phyloP scores from a whole-genome alignment of 768 basidiomycete species.

The Neoboletus magnificus region DNA sequence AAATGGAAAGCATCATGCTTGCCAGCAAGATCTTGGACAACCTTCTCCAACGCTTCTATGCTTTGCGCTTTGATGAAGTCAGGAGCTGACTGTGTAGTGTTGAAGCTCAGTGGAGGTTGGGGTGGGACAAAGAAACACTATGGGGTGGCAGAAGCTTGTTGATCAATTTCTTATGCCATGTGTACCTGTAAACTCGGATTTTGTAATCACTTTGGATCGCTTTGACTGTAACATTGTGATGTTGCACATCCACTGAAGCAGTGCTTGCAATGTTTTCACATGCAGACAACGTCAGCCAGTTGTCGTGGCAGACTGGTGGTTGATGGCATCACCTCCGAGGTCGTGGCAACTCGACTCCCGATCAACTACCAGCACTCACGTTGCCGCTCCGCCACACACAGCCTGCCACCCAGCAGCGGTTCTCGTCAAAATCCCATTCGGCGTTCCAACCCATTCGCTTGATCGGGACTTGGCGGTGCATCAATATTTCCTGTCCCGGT shows the following conservation, averaged over 20 bases:
- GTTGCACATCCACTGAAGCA: too few relatives aligned
- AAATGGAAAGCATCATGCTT: conserved; percentile 9
- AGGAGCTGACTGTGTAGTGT: background rate
- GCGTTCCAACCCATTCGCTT: background rate
- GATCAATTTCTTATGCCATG: background rate
- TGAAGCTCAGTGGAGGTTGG: too few relatives aligned
- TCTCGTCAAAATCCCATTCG: background rate
- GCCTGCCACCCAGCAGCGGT: background rate
- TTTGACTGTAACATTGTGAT: background rate
- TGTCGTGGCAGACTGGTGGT: background rate
- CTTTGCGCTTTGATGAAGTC: background rate
- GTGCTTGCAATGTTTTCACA: background rate
- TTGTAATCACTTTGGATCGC: background rate
- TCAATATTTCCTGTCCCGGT: background rate
- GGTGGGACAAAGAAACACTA: background rate
- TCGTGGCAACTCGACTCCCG: background rate
- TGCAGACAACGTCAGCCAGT: too few relatives aligned
- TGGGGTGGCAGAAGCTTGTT: background rate
- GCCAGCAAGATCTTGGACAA: conserved; percentile 17
- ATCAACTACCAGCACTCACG: background rate
- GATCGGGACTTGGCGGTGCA: background rate
- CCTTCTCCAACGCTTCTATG: conserved; percentile 23
- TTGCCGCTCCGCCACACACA: too few relatives aligned
- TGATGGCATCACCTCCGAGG: background rate
- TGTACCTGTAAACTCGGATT: background rate